Evolutionary conservation across 2,329 filamentous ascomycete genomes (phyloP).

Genomic region (Neoscytalidium dimidiatum): DNA sequence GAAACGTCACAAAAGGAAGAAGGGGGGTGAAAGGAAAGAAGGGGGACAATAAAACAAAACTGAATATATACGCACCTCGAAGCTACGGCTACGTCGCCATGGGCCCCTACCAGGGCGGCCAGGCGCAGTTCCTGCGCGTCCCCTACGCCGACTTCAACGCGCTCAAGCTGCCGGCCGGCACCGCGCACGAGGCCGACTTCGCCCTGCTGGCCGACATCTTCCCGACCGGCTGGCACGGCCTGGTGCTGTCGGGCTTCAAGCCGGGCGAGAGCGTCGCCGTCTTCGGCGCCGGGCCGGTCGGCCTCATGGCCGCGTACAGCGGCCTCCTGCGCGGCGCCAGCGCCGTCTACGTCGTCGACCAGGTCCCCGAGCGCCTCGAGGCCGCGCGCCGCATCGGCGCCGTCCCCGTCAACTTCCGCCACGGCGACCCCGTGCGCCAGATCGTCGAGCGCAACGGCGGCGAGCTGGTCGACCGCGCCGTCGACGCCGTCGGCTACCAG

Average conservation of each 20-base stretch:
- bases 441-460: conserved; percentile 61
- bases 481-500: conserved; percentile 69
- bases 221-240: conserved; percentile 52
- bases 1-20: too few relatives aligned
- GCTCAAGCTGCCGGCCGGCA: conserved; percentile 61
- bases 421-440: conserved; percentile 60
- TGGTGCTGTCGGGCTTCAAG: conserved; percentile 60
- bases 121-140: conserved; percentile 66
- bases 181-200: conserved; percentile 63
- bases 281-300: conserved; percentile 66
- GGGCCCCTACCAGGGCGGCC: conserved; percentile 58
- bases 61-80: too few relatives aligned
- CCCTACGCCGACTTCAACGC: conserved; percentile 70
- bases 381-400: conserved; percentile 64
- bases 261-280: conserved; percentile 65
- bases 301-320: conserved; percentile 67
- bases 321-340: conserved; percentile 62
- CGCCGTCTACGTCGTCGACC: conserved; percentile 64
- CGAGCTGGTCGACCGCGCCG: conserved; percentile 61
- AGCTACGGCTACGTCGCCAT: conserved; percentile 65
- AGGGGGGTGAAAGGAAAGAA: too few relatives aligned
- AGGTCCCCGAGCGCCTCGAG: conserved; percentile 60
- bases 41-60: too few relatives aligned
- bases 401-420: conserved; percentile 62
- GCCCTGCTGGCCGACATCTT: conserved; percentile 54